Conservation (phyloP, 257 asterid genomes). For the Rehmannia glutinosa region DNA sequence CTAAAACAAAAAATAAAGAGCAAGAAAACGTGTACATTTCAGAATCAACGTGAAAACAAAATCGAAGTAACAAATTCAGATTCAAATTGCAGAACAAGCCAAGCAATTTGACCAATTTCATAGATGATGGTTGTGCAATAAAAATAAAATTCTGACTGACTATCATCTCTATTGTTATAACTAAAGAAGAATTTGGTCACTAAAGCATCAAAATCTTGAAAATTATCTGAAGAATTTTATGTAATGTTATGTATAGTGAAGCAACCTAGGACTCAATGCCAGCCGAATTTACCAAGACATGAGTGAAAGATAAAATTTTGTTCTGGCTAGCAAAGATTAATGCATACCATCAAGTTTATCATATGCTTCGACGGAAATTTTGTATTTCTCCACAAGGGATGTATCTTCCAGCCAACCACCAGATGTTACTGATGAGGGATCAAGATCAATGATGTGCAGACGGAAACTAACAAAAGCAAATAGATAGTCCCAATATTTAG, state of each 20-base stretch:
- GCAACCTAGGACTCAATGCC: background rate
- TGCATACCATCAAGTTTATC: conserved; percentile 70
- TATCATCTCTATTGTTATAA: background rate
- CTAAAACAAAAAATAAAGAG: background rate
- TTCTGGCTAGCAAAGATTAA: background rate
- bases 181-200: background rate
- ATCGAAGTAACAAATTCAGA: background rate
- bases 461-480: conserved; percentile 50
- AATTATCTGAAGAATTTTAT: background rate
- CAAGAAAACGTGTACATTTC: background rate
- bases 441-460: conserved; percentile 78
- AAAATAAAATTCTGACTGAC: background rate
- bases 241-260: background rate
- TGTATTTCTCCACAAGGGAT: conserved; percentile 93
- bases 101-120: background rate
- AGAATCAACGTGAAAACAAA: background rate
- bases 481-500: conserved; percentile 7
- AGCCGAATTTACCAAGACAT: conserved; percentile 1
- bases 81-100: background rate
- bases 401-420: conserved; percentile 99
- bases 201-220: conserved; percentile 3
- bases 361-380: conserved; percentile 90
- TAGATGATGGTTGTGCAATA: background rate
- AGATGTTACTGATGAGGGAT: conserved; percentile 88
- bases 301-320: background rate